Evolutionary conservation across 2,329 filamentous ascomycete species (phyloP).

Genomic region (Fusarium brachygibbosum): DNA sequence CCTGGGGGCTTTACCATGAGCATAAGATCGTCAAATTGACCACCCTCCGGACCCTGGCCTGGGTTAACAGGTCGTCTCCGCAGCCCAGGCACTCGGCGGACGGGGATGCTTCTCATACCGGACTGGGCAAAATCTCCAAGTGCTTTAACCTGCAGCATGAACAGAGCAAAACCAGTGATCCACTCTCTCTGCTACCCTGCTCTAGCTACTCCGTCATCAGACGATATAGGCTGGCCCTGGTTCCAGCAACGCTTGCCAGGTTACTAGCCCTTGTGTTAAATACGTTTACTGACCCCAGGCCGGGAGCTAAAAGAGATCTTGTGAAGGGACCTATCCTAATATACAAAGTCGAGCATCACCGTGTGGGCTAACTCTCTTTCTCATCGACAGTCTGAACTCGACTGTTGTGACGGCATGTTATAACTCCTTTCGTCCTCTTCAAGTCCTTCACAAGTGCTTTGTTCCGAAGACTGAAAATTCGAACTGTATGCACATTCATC

Average conservation of each 20-base stretch:
- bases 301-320: conserved; percentile 48
- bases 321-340: conserved; percentile 44
- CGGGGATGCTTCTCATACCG: conserved; percentile 45
- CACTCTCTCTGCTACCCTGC: conserved; percentile 49
- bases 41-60: conserved; percentile 60
- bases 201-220: conserved; percentile 50
- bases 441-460: conserved; percentile 40
- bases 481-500: conserved; percentile 37
- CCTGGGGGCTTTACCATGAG: conserved; percentile 58
- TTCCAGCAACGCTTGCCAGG: conserved; percentile 43
- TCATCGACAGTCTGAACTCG: conserved; percentile 21
- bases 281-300: conserved; percentile 49
- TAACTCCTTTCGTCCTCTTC: conserved; percentile 34
- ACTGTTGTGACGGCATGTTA: conserved; percentile 28
- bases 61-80: conserved; percentile 55
- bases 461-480: conserved; percentile 31
- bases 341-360: conserved; percentile 47
- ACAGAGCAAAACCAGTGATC: conserved; percentile 46
- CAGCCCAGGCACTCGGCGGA: conserved; percentile 44
- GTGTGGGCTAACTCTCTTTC: conserved; percentile 43
- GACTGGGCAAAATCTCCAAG: conserved; percentile 49
- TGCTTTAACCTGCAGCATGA: conserved; percentile 50
- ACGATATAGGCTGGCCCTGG: conserved; percentile 49
- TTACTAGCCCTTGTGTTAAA: conserved; percentile 50
- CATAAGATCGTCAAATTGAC: conserved; percentile 73